Conservation (phyloP, 305 asterid genomes). For the Fraxinus sp. region DNA sequence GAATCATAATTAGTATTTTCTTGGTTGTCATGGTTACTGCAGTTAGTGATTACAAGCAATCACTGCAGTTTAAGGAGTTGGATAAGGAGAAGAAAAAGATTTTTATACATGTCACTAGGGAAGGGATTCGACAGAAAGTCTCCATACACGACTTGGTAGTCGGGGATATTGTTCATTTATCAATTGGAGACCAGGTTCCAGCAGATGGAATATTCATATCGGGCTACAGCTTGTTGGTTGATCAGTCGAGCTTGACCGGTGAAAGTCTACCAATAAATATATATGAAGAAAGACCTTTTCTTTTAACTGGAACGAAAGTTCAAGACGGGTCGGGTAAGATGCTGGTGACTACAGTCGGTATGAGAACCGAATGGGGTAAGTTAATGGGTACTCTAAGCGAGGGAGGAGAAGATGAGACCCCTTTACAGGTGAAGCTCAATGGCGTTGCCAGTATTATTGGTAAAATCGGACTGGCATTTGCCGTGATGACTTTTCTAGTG, state of each 20-base stretch:
- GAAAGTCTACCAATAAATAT: conserved; percentile 81
- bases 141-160: conserved; percentile 83
- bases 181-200: conserved; percentile 81
- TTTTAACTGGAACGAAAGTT: conserved; percentile 80
- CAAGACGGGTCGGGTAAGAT: conserved; percentile 89
- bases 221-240: conserved; percentile 79
- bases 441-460: conserved; percentile 96
- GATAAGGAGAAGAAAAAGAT: conserved; percentile 96
- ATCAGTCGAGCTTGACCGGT: conserved; percentile 93
- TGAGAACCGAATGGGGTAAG: conserved; percentile 99
- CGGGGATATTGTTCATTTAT: conserved; percentile 78
- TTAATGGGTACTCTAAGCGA: conserved; percentile 88
- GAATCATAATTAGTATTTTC: conserved; percentile 78
- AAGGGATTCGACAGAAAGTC: conserved; percentile 72
- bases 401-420: conserved; percentile 99
- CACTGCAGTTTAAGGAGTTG: conserved; percentile 86
- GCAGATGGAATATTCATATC: conserved; percentile 83
- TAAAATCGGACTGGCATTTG: conserved; percentile 75
- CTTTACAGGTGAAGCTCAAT: conserved; percentile 90
- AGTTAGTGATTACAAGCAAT: conserved; percentile 88
- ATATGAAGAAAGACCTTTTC: conserved; percentile 72
- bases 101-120: conserved; percentile 78
- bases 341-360: conserved; percentile 95
- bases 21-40: conserved; percentile 89
- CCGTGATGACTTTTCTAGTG: conserved; percentile 73